Percentiles rank a stretch among this genome's conserved stretches.
These are phyloP conservation scores for Erythrobasidium hasegawianum DNA, from an alignment of 1,284 basidiomycete genomes.

Conservation along the genomic window DNA sequence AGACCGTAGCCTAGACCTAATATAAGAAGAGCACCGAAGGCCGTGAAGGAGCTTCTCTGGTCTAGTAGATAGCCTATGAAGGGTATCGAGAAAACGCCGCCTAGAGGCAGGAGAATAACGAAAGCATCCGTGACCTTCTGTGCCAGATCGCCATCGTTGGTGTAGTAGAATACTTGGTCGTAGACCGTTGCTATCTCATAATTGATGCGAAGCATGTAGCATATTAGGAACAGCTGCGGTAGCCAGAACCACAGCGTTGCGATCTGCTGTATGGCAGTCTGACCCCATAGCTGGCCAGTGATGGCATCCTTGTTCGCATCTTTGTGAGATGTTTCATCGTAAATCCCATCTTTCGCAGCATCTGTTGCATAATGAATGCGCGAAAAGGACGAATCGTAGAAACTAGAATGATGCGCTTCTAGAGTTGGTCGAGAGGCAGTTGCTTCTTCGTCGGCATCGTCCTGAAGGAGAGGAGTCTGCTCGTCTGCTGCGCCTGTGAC, in stretches of 20 bases:
- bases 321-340: slow-evolving; percentile 2
- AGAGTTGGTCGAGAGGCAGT: slow-evolving; percentile 8
- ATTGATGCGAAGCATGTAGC: slow-evolving; percentile 51
- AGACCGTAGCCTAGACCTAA: slow-evolving; percentile 47
- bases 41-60: slow-evolving; percentile 44
- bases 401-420: not conserved
- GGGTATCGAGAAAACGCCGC: slow-evolving; percentile 47
- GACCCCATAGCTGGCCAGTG: slow-evolving; percentile 48
- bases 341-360: not conserved
- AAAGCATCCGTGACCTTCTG: slow-evolving; percentile 48
- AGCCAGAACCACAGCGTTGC: slow-evolving; percentile 48
- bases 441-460: not conserved
- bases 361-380: slow-evolving; percentile 33
- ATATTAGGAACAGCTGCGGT: slow-evolving; percentile 46
- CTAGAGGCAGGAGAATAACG: slow-evolving; percentile 50
- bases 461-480: slow-evolving; percentile 24
- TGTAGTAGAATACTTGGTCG: slow-evolving; percentile 49
- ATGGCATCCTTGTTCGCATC: too few species aligned
- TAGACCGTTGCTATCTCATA: slow-evolving; percentile 50
- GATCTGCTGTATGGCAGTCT: slow-evolving; percentile 46
- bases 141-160: slow-evolving; percentile 44
- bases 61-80: slow-evolving; percentile 50
- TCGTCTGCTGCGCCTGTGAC: slow-evolving; percentile 14
- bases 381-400: slow-evolving; percentile 35
- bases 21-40: slow-evolving; percentile 45